Percentiles rank a stretch among this genome's conserved stretches.
Conservation (phyloP, 805 yeast species). For the Kazachstania psychrophila region DNA sequence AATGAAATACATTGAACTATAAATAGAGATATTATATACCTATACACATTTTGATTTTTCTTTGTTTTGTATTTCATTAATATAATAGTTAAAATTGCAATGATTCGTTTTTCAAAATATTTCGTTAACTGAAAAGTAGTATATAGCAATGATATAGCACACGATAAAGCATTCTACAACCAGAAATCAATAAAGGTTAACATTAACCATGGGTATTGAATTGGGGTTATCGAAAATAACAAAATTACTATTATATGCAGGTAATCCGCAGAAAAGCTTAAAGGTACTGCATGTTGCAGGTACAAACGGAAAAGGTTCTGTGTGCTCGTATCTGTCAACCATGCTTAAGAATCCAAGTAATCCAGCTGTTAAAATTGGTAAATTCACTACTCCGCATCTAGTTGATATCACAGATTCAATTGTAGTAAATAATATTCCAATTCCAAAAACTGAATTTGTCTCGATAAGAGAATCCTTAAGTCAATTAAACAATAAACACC, state of each 20-base stretch:
- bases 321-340: conserved; percentile 71
- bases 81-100: too few relatives aligned
- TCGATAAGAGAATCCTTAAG: conserved; percentile 37
- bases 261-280: conserved; percentile 58
- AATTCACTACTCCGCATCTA: conserved; percentile 86
- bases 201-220: conserved; percentile 40
- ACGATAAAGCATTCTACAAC: too few relatives aligned
- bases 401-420: conserved; percentile 68
- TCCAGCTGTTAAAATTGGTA: conserved; percentile 40
- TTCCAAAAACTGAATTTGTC: conserved; percentile 39
- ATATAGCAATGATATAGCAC: too few relatives aligned
- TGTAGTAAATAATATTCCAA: conserved; percentile 50
- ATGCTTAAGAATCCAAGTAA: conserved; percentile 36
- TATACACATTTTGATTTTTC: too few relatives aligned
- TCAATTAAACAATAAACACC: conserved; percentile 31
- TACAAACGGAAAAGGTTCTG: conserved; percentile 94
- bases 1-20: too few relatives aligned
- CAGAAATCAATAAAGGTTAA: too few relatives aligned
- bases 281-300: conserved; percentile 88
- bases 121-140: too few relatives aligned
- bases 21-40: too few relatives aligned
- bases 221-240: conserved; percentile 48
- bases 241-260: conserved; percentile 40
- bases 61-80: too few relatives aligned
- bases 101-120: too few relatives aligned